Base-by-base conservation (phyloP, 345 rosid species). In the Diplotaxis tenuifolia region DNA sequence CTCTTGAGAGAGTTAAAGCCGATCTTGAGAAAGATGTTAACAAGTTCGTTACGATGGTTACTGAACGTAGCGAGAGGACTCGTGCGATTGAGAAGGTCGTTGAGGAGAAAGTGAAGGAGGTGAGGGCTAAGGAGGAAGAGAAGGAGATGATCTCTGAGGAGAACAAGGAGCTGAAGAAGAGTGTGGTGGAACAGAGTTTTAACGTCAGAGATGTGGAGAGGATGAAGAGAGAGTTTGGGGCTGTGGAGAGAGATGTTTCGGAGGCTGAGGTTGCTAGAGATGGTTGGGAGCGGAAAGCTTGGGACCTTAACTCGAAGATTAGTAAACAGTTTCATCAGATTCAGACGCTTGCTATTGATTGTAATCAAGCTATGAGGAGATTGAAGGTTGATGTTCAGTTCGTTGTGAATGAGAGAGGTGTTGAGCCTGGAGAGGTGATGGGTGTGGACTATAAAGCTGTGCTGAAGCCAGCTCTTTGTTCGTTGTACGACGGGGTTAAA, bases 201-300 rank as follows among this genome's bases (percentile, higher is more conserved):
- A 95, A 89, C 67, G 72, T 85, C 0, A 80, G 96, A 74, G 99
- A 92, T 74, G 87, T 79, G 0, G 96, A 95, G 82, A 89, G 97
- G 86, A 95, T 95, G 97, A 89, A 80, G 83, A 87, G 91, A 80
- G 97, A 95, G 84, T 72, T 95, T 79, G 86, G 80, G 69, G 90
- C 86, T 0, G 95, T 89, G 67, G 99, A 95, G 73, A 90, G 93
- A 75, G 96, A 88, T 71, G 85, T 88, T 21, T 76, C 69, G 4
- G 92, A 92, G 67, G 85, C 89, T 0, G 96, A 89, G 59, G 69
- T 18, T 45, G 84, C 87, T 6, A 85, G 97, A 81, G 90, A 81
- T 69, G 72, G 74, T 4, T 88, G 85, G 87, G 99, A 95, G 71
- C 96, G 83, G 77, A 88, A 83, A 83, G 83, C 83, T 50, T 92